Percentiles rank a stretch among this genome's conserved stretches.
Conservation (phyloP, 305 asterid genomes). For the Fraxinus paxiana region DNA sequence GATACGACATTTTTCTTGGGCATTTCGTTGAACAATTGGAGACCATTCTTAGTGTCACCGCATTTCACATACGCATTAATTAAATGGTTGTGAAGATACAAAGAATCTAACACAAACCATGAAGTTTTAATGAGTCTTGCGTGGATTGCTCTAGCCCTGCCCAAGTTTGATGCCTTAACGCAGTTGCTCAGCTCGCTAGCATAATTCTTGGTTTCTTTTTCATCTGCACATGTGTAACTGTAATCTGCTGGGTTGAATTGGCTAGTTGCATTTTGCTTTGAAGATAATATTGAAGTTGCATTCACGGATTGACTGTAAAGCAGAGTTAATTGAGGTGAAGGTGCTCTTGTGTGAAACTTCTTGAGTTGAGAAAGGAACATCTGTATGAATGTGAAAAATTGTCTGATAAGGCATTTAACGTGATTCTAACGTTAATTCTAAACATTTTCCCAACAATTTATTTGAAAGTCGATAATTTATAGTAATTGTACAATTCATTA, state of each 20-base stretch:
- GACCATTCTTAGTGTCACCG: constrained; percentile 36
- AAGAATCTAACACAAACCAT: constrained; percentile 18
- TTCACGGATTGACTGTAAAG: neutral
- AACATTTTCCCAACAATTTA: neutral
- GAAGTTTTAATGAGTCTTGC: constrained; percentile 43
- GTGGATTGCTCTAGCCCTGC: constrained; percentile 35
- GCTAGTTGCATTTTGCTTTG: neutral
- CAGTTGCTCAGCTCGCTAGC: constrained; percentile 40
- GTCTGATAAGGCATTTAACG: neutral
- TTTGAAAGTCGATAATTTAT: neutral
- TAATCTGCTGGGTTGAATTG: neutral
- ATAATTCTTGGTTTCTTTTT: constrained; percentile 27
- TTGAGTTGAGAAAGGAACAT: constrained; percentile 35
- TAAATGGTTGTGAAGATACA: constrained; percentile 51
- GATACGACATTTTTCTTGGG: constrained; percentile 51
- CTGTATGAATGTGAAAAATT: neutral
- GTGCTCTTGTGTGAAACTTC: constrained; percentile 27
- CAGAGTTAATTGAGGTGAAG: constrained; percentile 5
- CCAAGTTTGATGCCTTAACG: constrained; percentile 28
- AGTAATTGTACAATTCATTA: neutral
- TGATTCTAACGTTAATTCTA: neutral
- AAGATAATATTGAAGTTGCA: neutral
- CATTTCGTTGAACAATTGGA: constrained; percentile 61
- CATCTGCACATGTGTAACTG: neutral
- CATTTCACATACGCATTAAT: constrained; percentile 48